Evolutionary conservation across 208 protist species (phyloP), one percentile per base, ranked within the genome.

Genomic region (Spongospora subterranea): DNA sequence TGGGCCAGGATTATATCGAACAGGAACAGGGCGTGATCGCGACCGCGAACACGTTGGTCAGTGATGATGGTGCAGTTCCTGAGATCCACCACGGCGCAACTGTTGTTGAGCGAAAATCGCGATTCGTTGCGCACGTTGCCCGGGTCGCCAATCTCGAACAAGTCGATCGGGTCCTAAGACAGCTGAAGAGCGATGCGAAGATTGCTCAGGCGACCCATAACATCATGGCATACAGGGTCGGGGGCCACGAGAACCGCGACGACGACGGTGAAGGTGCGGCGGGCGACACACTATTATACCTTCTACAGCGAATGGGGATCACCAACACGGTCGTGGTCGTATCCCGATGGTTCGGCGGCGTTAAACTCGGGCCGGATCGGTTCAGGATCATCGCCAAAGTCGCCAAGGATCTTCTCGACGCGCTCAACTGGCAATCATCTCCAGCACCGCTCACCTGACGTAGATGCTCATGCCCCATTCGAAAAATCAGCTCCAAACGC

Each of bases 281-380:
- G 0, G 93, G 96, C 11, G 88, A 92, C 0, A 95, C 96, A 65
- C 32, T 95, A 88, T 41, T 93, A 38, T 66, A 89, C 39, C n/a
- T 94, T 24, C 45, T 95, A 0, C 90, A 92, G 45, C 43, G 46
- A 24, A 93, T 92, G 53, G 77, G 94, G 20, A 66, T 66, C 6
- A 46, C 32, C 0, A 91, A 95, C 66, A 90, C 93, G 0, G 46
- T 93, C 1, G 94, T 98, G 11, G 94, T 98, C 0, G 97, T 98
- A 45, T 98, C 97, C 50, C 95, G 97, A 0, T 98, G 97, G 97
- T 98, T 95, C 93, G 97, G 97, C 39, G 97, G 97, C 88, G 97
- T 98, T 66, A 93, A 97, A 29, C 95, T 98, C 6, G 97, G 97
- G 0, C 95, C 96, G 0, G 97, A 98, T 90, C 95, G 97, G 24